phyloP scores from a whole-genome alignment of 805 yeast species.

The Candida endomychidarum region DNA sequence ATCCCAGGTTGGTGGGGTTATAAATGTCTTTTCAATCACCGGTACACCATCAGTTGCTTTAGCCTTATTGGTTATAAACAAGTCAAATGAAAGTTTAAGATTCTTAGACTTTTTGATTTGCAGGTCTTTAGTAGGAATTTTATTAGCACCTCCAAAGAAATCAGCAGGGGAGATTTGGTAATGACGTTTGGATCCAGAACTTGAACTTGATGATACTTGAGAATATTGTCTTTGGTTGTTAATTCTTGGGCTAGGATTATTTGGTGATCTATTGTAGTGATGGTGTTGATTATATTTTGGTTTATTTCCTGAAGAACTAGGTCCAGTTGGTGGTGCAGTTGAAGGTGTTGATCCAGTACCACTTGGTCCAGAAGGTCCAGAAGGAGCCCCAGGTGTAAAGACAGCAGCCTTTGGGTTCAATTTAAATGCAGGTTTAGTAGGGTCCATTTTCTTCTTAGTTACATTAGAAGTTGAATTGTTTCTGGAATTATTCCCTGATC shows the following conservation, averaged over 20 bases:
- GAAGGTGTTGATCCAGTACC: too few species aligned
- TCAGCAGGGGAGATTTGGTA: constrained; percentile 42
- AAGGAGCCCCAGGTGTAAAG: constrained; percentile 49
- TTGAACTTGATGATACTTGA: constrained; percentile 18
- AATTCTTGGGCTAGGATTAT: constrained; percentile 35
- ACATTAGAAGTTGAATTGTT: constrained; percentile 11
- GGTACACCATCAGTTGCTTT: constrained; percentile 24
- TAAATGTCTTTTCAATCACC: constrained; percentile 60
- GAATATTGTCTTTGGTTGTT: constrained; percentile 32
- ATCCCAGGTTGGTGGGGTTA: constrained; percentile 78
- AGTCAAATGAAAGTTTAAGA: constrained; percentile 49
- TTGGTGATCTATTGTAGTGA: constrained; percentile 20
- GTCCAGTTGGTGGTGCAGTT: too few species aligned
- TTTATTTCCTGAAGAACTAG: background rate
- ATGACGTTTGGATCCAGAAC: constrained; percentile 27
- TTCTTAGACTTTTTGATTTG: constrained; percentile 35
- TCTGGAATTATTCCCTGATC: constrained; percentile 2
- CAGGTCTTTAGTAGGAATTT: constrained; percentile 37
- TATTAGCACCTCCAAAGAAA: constrained; percentile 40
- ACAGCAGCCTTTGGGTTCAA: constrained; percentile 69
- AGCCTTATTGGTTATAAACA: constrained; percentile 48
- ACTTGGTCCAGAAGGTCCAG: constrained; percentile 21
- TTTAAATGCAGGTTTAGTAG: constrained; percentile 61
- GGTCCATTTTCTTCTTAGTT: constrained; percentile 52
- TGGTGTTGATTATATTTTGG: constrained; percentile 18